These are phyloP conservation scores for Scolecobasidium constrictum DNA, from an alignment of 2,329 filamentous ascomycete species.

Conservation along the genomic window DNA sequence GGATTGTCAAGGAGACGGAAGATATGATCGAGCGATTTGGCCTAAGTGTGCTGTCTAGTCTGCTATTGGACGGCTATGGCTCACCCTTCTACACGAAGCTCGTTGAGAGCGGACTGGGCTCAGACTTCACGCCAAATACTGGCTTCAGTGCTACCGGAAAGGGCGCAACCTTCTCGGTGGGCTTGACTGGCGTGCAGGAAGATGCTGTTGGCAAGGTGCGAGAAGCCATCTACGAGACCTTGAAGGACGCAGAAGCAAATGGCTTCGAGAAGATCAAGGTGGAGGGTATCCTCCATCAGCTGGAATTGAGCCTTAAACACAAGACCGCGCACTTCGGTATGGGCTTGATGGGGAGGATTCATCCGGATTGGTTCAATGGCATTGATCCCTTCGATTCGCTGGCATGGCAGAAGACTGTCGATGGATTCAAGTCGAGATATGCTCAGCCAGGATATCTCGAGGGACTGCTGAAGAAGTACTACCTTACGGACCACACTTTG, in stretches of 20 bases:
- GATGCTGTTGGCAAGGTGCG: conserved; percentile 69
- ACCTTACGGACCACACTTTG: conserved; percentile 76
- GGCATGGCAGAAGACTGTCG: conserved; percentile 82
- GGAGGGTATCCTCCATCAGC: conserved; percentile 83
- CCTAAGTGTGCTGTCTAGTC: conserved; percentile 65
- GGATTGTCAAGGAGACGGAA: conserved; percentile 75
- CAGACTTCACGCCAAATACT: conserved; percentile 89
- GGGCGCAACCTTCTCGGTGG: conserved; percentile 77
- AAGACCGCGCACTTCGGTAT: conserved; percentile 95
- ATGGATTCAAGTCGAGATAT: conserved; percentile 68
- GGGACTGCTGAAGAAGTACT: conserved; percentile 74
- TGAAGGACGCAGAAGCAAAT: conserved; percentile 57
- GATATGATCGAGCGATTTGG: conserved; percentile 85
- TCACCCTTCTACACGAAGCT: conserved; percentile 84
- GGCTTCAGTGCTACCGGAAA: conserved; percentile 76
- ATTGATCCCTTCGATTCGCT: conserved; percentile 84
- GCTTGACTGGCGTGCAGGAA: conserved; percentile 79
- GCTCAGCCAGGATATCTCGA: conserved; percentile 73
- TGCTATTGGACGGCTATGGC: conserved; percentile 89
- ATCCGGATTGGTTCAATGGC: conserved; percentile 92
- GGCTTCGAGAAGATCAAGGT: conserved; percentile 88
- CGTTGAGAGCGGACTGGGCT: conserved; percentile 80
- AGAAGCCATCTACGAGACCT: conserved; percentile 58
- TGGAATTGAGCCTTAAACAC: conserved; percentile 88
- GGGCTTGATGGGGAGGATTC: conserved; percentile 75